These are phyloP conservation scores for Mycosphaerelloides madeirae DNA, from an alignment of 2,329 filamentous ascomycete genomes.

Conservation along the genomic window DNA sequence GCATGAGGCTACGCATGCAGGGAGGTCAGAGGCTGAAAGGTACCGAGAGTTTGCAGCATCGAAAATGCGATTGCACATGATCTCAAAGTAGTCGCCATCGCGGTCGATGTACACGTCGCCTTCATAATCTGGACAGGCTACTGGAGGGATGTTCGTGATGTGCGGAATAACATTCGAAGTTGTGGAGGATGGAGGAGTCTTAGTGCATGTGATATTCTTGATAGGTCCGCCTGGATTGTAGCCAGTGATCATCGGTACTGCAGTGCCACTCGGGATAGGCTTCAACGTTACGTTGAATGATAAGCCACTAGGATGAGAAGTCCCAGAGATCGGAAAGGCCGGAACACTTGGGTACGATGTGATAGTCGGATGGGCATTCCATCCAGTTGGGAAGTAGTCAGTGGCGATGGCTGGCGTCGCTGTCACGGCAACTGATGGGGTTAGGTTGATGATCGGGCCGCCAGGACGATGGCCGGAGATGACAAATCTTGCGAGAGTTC, in stretches of 20 bases:
- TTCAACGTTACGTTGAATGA: conserved; percentile 1
- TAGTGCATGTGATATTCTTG: conserved; percentile 2
- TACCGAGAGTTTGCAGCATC: conserved; percentile 15
- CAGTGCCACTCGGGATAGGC: too few species aligned
- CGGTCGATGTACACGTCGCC: conserved; percentile 14
- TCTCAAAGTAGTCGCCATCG: conserved; percentile 11
- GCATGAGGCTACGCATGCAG: conserved; percentile 16
- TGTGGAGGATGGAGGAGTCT: neutral
- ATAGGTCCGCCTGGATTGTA: conserved; percentile 4
- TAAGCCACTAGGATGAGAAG: conserved; percentile 5
- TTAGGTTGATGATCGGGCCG: too few species aligned
- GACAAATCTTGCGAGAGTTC: too few species aligned
- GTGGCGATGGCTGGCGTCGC: too few species aligned
- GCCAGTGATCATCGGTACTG: too few species aligned
- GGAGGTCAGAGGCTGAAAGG: conserved; percentile 16
- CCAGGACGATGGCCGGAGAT: too few species aligned
- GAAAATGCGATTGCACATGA: conserved; percentile 18
- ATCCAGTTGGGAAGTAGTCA: too few species aligned
- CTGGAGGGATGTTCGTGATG: conserved; percentile 6
- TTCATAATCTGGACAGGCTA: conserved; percentile 15
- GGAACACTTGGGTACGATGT: too few species aligned
- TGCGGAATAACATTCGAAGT: conserved; percentile 1
- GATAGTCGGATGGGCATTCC: too few species aligned
- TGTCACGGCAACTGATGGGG: too few species aligned
- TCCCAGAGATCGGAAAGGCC: conserved; percentile 4